Evolutionary conservation across 1,139 yeast species (phyloP).

Genomic region (Yamadazyma dendronema): DNA sequence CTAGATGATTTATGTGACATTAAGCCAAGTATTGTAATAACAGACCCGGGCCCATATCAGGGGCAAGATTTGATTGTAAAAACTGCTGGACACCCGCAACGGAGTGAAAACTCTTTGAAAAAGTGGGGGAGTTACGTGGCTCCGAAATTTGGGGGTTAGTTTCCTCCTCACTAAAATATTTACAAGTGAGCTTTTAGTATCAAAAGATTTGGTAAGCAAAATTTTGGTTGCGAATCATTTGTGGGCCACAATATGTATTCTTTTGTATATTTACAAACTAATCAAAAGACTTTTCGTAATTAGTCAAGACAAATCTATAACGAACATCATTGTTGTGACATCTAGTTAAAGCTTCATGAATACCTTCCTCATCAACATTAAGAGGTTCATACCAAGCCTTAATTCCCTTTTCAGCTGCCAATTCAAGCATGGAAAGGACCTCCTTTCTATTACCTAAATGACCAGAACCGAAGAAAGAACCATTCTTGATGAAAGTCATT

Average conservation of each 20-base stretch:
- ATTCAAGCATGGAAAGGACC: slow-evolving; percentile 49
- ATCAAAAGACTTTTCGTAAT: slow-evolving; percentile 38
- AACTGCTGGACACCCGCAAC: too few relatives aligned
- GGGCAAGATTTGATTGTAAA: too few relatives aligned
- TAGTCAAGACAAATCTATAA: slow-evolving; percentile 63
- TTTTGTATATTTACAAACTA: slow-evolving; percentile 1
- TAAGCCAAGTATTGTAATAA: too few relatives aligned
- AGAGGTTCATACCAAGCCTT: slow-evolving; percentile 59
- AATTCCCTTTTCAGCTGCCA: slow-evolving; percentile 51
- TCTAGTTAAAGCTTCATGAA: slow-evolving; percentile 31
- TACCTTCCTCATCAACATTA: slow-evolving; percentile 45
- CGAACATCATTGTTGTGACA: slow-evolving; percentile 47
- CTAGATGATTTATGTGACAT: too few relatives aligned
- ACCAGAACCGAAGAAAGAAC: slow-evolving; percentile 40
- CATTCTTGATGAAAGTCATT: slow-evolving; percentile 31
- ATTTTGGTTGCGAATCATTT: neutral
- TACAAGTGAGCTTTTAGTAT: too few relatives aligned
- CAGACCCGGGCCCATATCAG: too few relatives aligned
- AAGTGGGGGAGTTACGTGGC: too few relatives aligned
- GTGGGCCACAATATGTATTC: too few relatives aligned
- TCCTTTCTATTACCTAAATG: slow-evolving; percentile 52
- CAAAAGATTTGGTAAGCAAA: too few relatives aligned
- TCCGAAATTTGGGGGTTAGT: too few relatives aligned
- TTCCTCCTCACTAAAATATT: too few relatives aligned
- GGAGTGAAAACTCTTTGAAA: too few relatives aligned